A percentile compares a stretch with the other conserved stretches of the same genome.
Conservation (phyloP, 2,329 filamentous ascomycete genomes). For the Alternaria novae-zelandiae region DNA sequence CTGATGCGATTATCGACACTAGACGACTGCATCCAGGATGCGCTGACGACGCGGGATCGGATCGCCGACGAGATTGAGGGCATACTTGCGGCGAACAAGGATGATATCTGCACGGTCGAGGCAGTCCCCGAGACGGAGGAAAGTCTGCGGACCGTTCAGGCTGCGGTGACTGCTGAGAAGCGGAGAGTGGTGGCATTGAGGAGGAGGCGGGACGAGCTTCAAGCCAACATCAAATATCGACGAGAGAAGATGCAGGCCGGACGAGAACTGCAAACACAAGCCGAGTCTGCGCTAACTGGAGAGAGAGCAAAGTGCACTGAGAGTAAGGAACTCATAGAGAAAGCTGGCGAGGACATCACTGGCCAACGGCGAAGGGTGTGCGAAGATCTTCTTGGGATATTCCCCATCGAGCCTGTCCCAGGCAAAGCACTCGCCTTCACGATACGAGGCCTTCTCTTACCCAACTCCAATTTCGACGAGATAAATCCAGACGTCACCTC, state of each 20-base stretch:
- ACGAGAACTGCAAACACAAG: slow-evolving; percentile 63
- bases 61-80: slow-evolving; percentile 79
- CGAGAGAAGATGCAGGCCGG: slow-evolving; percentile 72
- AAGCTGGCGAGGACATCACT: slow-evolving; percentile 70
- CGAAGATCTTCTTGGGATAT: slow-evolving; percentile 79
- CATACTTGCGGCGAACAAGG: slow-evolving; percentile 49
- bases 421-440: slow-evolving; percentile 77
- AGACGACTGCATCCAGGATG: slow-evolving; percentile 90
- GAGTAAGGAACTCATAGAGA: slow-evolving; percentile 62
- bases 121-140: slow-evolving; percentile 54
- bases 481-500: slow-evolving; percentile 75
- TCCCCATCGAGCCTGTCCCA: slow-evolving; percentile 74
- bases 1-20: slow-evolving; percentile 88
- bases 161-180: slow-evolving; percentile 66
- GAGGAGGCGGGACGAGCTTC: slow-evolving; percentile 70
- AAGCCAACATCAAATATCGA: slow-evolving; percentile 69
- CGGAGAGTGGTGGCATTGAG: slow-evolving; percentile 69
- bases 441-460: slow-evolving; percentile 78
- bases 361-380: slow-evolving; percentile 90
- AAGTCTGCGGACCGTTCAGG: slow-evolving; percentile 53
- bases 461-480: slow-evolving; percentile 80
- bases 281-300: slow-evolving; percentile 66
- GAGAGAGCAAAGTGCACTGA: slow-evolving; percentile 54
- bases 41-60: slow-evolving; percentile 74
- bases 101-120: slow-evolving; percentile 44